Base-by-base conservation (phyloP, 2,329 filamentous ascomycete species). In the Ophiostoma sp. region DNA sequence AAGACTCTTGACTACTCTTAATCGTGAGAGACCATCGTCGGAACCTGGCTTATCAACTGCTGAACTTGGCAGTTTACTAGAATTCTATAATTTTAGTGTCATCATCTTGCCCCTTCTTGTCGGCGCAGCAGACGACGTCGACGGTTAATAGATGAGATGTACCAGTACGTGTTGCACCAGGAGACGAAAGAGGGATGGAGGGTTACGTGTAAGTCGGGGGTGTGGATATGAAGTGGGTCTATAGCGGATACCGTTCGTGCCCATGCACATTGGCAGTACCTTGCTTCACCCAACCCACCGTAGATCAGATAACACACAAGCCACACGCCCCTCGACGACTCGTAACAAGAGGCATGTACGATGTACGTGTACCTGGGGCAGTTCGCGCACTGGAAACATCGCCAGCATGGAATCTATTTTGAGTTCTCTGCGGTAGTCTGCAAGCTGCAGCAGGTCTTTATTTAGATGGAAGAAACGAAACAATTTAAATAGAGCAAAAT, bases 191-290 rank as follows among this genome's bases (percentile, higher is more conserved):
- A 60, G 36, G 11, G 27, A 40, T 44, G 11, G 60, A 16, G 40
- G 49, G 52, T 58, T 63, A 63, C 60, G 60, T 63, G 60, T 63
- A 63, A 63, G 60, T 63, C 36, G 38, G 40, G 60, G 38, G 40
- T n/a, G 60, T 44, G 38, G 40, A 18, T 42, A 63, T 38, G 18
- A 4, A 44, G 60, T 42, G 60, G 60, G 8, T 40, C 6, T 14
- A 12, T 58, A 16, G 49, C 49, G 49, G 49, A 11, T 55, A n/a
- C 3, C 9, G 27, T 55, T 55, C 27, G 27, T 55, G n/a, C 49
- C 49, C 49, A 27, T 55, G 49, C 49, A 55, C 49, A 9, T 55
- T 9, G 3, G n/a, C 8, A 55, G 49, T 55, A 27, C n/a, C 49
- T 52, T 52, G 49, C 49, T 52, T 52, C n/a, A 55, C 49, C 49